These are phyloP conservation scores for Casuarina glauca DNA, from an alignment of 306 rosid genomes.

Conservation along the genomic window DNA sequence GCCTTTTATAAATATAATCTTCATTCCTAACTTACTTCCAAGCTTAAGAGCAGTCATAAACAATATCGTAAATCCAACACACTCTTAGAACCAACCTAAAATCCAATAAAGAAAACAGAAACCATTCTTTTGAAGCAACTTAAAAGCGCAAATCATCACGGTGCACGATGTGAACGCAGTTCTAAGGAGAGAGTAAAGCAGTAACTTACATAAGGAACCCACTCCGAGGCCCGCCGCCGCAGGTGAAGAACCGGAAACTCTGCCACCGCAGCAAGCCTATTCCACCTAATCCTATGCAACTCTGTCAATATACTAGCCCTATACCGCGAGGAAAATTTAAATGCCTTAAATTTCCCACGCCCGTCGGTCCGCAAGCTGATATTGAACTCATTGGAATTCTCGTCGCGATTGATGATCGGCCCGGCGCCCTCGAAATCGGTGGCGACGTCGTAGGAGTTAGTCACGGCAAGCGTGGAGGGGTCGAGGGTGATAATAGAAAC, in stretches of 20 bases:
- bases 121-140: background rate
- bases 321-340: conserved; percentile 81
- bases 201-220: conserved; percentile 85
- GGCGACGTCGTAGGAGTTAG: conserved; percentile 78
- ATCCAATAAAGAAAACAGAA: background rate
- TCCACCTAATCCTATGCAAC: conserved; percentile 82
- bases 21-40: background rate
- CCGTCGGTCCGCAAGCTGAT: conserved; percentile 86
- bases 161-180: conserved; percentile 12
- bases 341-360: conserved; percentile 80
- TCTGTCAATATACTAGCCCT: conserved; percentile 90
- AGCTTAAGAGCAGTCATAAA: background rate
- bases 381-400: conserved; percentile 76
- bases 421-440: conserved; percentile 68
- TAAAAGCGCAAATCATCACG: conserved; percentile 1
- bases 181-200: background rate
- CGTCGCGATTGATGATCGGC: conserved; percentile 79
- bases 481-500: conserved; percentile 69
- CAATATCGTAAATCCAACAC: background rate
- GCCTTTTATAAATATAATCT: background rate
- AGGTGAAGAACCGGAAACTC: conserved; percentile 95
- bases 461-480: conserved; percentile 77
- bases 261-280: conserved; percentile 60
- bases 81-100: background rate
- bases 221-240: conserved; percentile 72